Conservation (phyloP, 2,329 filamentous ascomycete genomes). For the Monosporascus sp. region DNA sequence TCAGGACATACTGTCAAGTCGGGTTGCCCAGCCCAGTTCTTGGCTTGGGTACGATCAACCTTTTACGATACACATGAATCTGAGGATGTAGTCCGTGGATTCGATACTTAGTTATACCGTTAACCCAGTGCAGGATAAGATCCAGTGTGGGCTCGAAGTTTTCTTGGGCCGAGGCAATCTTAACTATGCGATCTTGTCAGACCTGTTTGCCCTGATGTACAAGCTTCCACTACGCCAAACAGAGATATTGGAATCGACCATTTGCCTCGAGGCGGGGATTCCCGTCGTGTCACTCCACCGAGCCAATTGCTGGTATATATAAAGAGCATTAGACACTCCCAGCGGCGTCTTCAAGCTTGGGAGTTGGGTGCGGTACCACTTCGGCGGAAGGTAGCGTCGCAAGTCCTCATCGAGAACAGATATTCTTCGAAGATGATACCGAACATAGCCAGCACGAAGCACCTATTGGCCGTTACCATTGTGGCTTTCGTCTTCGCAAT, state of each 20-base stretch:
- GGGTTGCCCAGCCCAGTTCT: no score
- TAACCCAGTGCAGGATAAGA: no score
- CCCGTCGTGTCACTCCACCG: no score
- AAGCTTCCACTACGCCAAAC: not conserved
- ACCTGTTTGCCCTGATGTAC: not conserved
- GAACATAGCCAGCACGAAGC: no score
- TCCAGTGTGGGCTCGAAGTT: not conserved
- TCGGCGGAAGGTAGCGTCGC: not conserved
- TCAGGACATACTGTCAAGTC: no score
- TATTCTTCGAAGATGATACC: not conserved
- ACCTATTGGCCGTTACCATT: not conserved
- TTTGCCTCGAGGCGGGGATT: no score
- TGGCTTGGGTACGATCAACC: no score
- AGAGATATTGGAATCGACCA: not conserved
- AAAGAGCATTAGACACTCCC: not conserved
- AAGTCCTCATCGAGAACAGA: not conserved
- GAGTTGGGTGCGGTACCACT: not conserved
- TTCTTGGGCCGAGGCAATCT: not conserved
- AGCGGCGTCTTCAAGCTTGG: not conserved
- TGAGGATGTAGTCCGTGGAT: not conserved
- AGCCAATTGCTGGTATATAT: not conserved
- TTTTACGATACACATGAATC: not conserved
- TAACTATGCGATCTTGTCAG: not conserved
- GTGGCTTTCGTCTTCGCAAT: not conserved
- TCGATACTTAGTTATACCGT: no score